These are phyloP conservation scores for Fusarium sp. DNA, from an alignment of 2,329 filamentous ascomycete species.

Conservation along the genomic window DNA sequence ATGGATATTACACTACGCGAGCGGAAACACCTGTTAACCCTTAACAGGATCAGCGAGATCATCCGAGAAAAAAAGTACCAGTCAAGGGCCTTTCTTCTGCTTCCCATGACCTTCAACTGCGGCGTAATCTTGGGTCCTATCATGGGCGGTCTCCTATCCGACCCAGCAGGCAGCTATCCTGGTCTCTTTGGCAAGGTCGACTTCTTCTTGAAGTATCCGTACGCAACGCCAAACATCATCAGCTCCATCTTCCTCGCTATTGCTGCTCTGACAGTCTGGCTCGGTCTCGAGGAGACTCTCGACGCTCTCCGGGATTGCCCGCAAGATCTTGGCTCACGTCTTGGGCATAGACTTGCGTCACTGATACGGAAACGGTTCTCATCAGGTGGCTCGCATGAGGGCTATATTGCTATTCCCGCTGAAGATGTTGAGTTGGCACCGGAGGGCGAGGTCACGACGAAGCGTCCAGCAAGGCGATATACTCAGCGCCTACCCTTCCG, in stretches of 20 bases:
- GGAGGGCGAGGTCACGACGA: constrained; percentile 1
- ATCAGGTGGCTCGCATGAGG: constrained; percentile 2
- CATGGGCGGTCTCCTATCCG: constrained; percentile 71
- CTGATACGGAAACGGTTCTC: constrained; percentile 42
- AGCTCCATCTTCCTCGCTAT: constrained; percentile 57
- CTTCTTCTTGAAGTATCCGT: constrained; percentile 60
- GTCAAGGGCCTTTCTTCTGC: constrained; percentile 74
- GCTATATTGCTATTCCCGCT: constrained; percentile 40
- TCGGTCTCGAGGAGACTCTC: constrained; percentile 63
- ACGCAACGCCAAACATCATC: constrained; percentile 62
- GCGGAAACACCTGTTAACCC: not conserved
- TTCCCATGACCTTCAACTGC: constrained; percentile 76
- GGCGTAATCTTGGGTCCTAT: constrained; percentile 76
- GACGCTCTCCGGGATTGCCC: constrained; percentile 52
- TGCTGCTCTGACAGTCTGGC: constrained; percentile 56
- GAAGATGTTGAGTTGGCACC: constrained; percentile 36
- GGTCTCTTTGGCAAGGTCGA: constrained; percentile 56
- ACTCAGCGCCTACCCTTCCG: constrained; percentile 60
- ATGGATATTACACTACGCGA: not conserved
- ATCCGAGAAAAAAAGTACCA: constrained; percentile 71
- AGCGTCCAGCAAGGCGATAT: constrained; percentile 48
- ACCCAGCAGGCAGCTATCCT: constrained; percentile 68
- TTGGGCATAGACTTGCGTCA: constrained; percentile 49
- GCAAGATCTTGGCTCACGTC: constrained; percentile 54
- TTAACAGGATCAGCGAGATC: constrained; percentile 67